Conservation (phyloP, 2,329 filamentous ascomycete species). For the Chalaropsis ovoidea region DNA sequence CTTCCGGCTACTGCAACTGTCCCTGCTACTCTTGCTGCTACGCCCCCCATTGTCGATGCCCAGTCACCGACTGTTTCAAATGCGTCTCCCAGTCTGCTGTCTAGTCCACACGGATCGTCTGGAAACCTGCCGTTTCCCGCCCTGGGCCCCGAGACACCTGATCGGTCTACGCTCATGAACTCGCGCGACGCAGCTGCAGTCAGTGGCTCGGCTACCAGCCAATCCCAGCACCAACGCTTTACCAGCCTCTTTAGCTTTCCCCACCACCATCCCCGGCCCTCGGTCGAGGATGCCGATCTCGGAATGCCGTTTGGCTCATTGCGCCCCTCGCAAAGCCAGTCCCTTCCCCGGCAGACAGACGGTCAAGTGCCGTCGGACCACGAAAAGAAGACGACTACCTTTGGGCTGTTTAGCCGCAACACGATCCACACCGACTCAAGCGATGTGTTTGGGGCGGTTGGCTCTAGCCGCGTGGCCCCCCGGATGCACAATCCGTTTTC, state of each 20-base stretch:
- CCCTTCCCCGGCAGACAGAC: constrained; percentile 55
- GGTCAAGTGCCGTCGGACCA: constrained; percentile 34
- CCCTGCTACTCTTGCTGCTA: constrained; percentile 30
- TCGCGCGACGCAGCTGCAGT: constrained; percentile 28
- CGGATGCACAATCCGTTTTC: constrained; percentile 41
- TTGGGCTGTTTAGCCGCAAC: constrained; percentile 50
- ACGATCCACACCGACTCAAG: constrained; percentile 40
- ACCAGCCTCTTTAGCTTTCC: constrained; percentile 46
- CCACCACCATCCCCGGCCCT: constrained; percentile 44
- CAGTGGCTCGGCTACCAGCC: constrained; percentile 37
- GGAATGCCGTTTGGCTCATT: constrained; percentile 58
- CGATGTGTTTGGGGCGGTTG: constrained; percentile 31
- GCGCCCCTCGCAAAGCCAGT: constrained; percentile 64
- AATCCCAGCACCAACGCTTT: constrained; percentile 33
- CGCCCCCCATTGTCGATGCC: constrained; percentile 34
- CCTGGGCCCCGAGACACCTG: constrained; percentile 22
- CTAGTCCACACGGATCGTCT: constrained; percentile 52
- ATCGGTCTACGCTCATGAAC: constrained; percentile 22
- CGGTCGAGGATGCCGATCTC: constrained; percentile 40
- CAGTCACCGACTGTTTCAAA: constrained; percentile 53
- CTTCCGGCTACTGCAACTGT: constrained; percentile 30
- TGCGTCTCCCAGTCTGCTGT: constrained; percentile 47
- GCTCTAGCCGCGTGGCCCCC: constrained; percentile 35
- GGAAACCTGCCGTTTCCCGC: constrained; percentile 47
- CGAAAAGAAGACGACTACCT: constrained; percentile 37